These are phyloP conservation scores for Medakamo hakoo DNA, from an alignment of 139 green algal genomes.

Conservation along the genomic window DNA sequence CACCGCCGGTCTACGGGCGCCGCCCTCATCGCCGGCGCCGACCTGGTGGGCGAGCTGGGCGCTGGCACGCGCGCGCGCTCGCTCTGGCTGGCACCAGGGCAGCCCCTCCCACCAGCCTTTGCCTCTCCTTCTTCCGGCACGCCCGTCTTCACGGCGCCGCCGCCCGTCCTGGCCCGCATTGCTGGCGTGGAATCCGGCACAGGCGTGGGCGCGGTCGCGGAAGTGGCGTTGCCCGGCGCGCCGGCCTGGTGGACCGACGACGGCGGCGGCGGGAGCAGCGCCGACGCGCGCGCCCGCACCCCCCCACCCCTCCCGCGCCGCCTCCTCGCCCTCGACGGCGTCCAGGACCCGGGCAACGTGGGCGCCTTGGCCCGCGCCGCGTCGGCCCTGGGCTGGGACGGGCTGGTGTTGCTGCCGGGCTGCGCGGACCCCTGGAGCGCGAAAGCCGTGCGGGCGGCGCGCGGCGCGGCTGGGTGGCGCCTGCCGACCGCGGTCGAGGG, in stretches of 20 bases:
- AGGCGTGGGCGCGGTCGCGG: no score
- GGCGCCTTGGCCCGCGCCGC: conserved; percentile 53
- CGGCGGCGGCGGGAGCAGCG: no score
- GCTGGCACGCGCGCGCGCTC: not conserved
- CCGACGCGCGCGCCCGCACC: no score
- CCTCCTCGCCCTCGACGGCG: conserved; percentile 49
- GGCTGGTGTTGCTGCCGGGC: conserved; percentile 49
- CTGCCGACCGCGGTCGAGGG: conserved; percentile 13
- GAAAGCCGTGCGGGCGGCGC: conserved; percentile 28
- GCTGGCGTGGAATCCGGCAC: not conserved
- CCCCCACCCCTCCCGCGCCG: conserved; percentile 8
- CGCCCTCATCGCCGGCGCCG: not conserved
- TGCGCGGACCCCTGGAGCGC: conserved; percentile 68
- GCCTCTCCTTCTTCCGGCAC: no score
- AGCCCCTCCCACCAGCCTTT: no score
- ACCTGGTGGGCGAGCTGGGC: not conserved
- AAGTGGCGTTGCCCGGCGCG: no score
- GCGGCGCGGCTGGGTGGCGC: conserved; percentile 25
- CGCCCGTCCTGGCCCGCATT: not conserved
- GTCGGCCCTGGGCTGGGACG: conserved; percentile 58
- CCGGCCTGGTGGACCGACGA: no score
- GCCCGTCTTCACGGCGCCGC: no score
- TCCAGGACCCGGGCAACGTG: conserved; percentile 40
- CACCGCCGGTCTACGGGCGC: no score
- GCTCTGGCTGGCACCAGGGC: not conserved